Conservation (phyloP, 257 asterid genomes). For the Leptodermis oblonga region DNA sequence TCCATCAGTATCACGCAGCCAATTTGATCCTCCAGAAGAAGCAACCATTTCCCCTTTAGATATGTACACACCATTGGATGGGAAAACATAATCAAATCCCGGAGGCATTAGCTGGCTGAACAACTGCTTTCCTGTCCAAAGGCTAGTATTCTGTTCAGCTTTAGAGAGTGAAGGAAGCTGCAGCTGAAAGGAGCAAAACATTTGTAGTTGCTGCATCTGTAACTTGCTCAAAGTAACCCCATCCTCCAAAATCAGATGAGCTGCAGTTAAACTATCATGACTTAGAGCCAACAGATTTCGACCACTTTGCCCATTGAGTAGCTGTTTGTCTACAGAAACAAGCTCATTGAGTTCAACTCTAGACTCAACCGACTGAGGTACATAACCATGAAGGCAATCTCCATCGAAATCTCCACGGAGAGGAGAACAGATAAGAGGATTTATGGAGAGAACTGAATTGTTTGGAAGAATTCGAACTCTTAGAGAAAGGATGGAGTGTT, state of each 20-base stretch:
- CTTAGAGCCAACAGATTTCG: slow-evolving; percentile 65
- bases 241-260: slow-evolving; percentile 61
- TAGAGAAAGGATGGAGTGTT: slow-evolving; percentile 83
- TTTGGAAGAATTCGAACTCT: slow-evolving; percentile 69
- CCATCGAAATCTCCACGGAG: slow-evolving; percentile 97
- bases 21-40: slow-evolving; percentile 56
- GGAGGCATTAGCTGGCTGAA: slow-evolving; percentile 66
- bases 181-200: slow-evolving; percentile 49
- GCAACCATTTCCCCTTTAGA: slow-evolving; percentile 63
- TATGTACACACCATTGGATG: slow-evolving; percentile 47
- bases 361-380: slow-evolving; percentile 73
- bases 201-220: slow-evolving; percentile 91
- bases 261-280: slow-evolving; percentile 93
- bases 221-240: slow-evolving; percentile 52
- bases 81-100: slow-evolving; percentile 44
- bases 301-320: slow-evolving; percentile 78
- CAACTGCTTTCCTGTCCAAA: slow-evolving; percentile 88
- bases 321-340: slow-evolving; percentile 58
- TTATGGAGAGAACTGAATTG: slow-evolving; percentile 56
- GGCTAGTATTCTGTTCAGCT: slow-evolving; percentile 22
- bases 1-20: slow-evolving; percentile 61
- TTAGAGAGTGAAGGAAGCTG: slow-evolving; percentile 48
- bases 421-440: slow-evolving; percentile 84
- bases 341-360: slow-evolving; percentile 83
- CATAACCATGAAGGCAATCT: slow-evolving; percentile 91